Conservation (phyloP, 345 rosid genomes). For the Aquilaria malaccensis region DNA sequence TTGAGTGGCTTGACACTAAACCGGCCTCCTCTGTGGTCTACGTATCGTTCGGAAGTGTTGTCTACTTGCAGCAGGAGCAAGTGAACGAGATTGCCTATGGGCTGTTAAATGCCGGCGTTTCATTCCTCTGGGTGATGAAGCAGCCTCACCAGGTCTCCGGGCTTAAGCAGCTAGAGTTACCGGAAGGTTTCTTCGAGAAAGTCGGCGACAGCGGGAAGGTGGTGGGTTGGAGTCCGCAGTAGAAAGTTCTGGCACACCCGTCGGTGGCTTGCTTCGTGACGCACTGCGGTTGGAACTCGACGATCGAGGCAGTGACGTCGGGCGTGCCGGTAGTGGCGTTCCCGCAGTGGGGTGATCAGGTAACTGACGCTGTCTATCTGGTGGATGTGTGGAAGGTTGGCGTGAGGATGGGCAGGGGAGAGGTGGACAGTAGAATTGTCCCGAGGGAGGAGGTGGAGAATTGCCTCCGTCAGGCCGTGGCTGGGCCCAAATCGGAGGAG, state of each 20-base stretch:
- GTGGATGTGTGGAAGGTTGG: slow-evolving; percentile 38
- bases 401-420: slow-evolving; percentile 21
- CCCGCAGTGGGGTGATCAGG: slow-evolving; percentile 56
- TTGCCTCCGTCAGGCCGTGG: slow-evolving; percentile 17
- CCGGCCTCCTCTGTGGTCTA: slow-evolving; percentile 29
- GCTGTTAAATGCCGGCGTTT: slow-evolving; percentile 17
- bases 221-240: slow-evolving; percentile 46
- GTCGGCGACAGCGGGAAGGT: slow-evolving; percentile 29
- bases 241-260: slow-evolving; percentile 33
- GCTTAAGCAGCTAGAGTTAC: slow-evolving; percentile 22
- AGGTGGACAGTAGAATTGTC: slow-evolving; percentile 11
- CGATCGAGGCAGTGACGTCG: slow-evolving; percentile 26
- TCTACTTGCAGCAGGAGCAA: slow-evolving; percentile 18
- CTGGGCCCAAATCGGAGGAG: slow-evolving; percentile 14
- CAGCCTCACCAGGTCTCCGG: slow-evolving; percentile 10
- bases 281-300: slow-evolving; percentile 58
- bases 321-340: slow-evolving; percentile 43
- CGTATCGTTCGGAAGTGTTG: slow-evolving; percentile 43
- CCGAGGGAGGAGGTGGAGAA: slow-evolving; percentile 25
- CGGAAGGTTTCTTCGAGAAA: slow-evolving; percentile 25
- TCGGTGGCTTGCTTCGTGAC: slow-evolving; percentile 39
- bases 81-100: slow-evolving; percentile 34
- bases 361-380: slow-evolving; percentile 41
- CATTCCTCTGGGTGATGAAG: slow-evolving; percentile 49
- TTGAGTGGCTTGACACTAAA: slow-evolving; percentile 37